These are phyloP conservation scores for Candolleomyces aberdarensis DNA, from an alignment of 768 basidiomycete species.

Conservation along the genomic window DNA sequence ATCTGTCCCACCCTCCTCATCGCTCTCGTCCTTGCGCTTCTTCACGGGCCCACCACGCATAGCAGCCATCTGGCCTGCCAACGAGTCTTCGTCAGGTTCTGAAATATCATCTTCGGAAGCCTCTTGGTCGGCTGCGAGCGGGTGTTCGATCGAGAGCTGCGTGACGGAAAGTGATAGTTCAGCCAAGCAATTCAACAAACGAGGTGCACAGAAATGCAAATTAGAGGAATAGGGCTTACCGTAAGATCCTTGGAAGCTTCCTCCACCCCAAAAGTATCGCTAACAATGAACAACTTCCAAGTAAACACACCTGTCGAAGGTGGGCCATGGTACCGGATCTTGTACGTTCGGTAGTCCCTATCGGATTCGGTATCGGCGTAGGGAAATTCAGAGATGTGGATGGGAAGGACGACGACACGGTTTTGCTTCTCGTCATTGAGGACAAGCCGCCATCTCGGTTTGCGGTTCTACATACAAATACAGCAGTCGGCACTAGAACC, in stretches of 20 bases:
- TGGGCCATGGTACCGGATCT: conserved; percentile 93
- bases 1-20: conserved; percentile 47
- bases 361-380: no score
- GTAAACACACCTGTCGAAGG: conserved; percentile 78
- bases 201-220: no score
- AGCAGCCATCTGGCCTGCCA: conserved; percentile 97
- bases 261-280: conserved; percentile 87
- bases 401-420: no score
- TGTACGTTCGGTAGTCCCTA: conserved; percentile 45
- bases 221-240: conserved; percentile 18
- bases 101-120: conserved; percentile 90
- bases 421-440: conserved; percentile 73
- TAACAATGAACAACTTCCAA: conserved; percentile 83
- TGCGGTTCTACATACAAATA: conserved; percentile 39
- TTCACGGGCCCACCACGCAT: conserved; percentile 91
- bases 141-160: conserved; percentile 74
- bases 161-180: no score
- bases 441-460: conserved; percentile 90
- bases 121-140: conserved; percentile 55
- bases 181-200: no score
- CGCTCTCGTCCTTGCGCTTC: conserved; percentile 37
- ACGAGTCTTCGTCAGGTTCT: conserved; percentile 93
- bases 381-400: no score
- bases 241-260: conserved; percentile 71
- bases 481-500: no score